These are phyloP conservation scores for Paraleonurus japonicus DNA, from an alignment of 257 asterid species.

Conservation along the genomic window DNA sequence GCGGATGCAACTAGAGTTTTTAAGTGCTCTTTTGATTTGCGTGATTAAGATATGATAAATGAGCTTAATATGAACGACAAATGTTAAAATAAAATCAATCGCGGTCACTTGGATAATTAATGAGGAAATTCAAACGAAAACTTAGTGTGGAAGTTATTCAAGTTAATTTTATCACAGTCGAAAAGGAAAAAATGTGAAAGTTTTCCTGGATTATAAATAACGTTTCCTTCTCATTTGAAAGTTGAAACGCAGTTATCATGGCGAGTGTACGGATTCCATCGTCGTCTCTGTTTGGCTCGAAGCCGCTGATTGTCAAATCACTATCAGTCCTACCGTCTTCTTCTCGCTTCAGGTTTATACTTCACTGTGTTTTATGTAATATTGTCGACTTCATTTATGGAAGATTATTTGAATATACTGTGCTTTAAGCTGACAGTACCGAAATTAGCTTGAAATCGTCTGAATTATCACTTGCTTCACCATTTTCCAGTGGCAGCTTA, in stretches of 20 bases:
- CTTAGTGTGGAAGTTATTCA: too few species aligned
- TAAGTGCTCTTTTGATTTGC: too few species aligned
- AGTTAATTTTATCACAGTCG: too few species aligned
- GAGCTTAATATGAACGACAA: too few species aligned
- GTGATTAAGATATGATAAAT: too few species aligned
- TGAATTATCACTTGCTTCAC: slow-evolving; percentile 3
- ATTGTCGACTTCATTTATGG: background rate
- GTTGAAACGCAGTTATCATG: slow-evolving; percentile 22
- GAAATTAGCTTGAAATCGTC: background rate
- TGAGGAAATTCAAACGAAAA: too few species aligned
- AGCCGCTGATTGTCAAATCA: slow-evolving; percentile 21
- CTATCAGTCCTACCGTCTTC: slow-evolving; percentile 14
- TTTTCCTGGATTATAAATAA: too few species aligned
- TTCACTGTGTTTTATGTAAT: background rate
- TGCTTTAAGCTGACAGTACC: background rate
- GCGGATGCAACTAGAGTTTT: too few species aligned
- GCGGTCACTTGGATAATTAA: too few species aligned
- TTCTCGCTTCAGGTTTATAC: slow-evolving; percentile 32
- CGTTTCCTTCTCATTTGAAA: background rate
- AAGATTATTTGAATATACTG: slow-evolving; percentile 12
- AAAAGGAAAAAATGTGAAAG: too few species aligned
- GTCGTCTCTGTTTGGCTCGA: slow-evolving; percentile 29
- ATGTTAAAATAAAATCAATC: too few species aligned
- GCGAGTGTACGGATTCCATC: slow-evolving; percentile 29
- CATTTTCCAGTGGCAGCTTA: slow-evolving; percentile 25